Evolutionary conservation across 2,329 filamentous ascomycete species (phyloP), one percentile per base, ranked within the genome.

Genomic region (Colletotrichum paranaense): DNA sequence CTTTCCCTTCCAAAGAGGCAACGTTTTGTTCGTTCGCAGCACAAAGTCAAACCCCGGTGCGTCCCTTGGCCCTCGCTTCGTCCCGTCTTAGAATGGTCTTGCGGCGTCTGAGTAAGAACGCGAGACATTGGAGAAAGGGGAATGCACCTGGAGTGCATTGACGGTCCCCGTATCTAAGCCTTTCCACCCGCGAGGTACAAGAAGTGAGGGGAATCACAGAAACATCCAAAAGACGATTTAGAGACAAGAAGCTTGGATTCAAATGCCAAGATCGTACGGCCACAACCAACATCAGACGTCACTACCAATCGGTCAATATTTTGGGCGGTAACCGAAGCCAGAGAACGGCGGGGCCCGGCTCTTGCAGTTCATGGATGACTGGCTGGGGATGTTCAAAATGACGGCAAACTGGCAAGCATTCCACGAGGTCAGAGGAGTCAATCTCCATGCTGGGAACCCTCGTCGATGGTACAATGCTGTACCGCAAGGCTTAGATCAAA

Each of bases 41-140:
- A 67, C 22, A 67, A 64, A 60, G 49, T 35, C 30, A 32, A 35
- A 69, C 32, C 38, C 58, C 55, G 46, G 42, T 55, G 46, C 53
- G 38, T 32, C 55, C 55, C 42, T 46, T 64, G 55, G 67, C 55
- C 60, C 67, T 70, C 67, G 55, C 70, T 73, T 70, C 60, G 55
- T 65, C 60, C 55, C 66, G 67, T 70, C 67, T 70, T 35, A 60
- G 35, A 26, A 58, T 60, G 55, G 60, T 65, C 67, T 73, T 49
- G 46, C 57, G 56, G 46, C 56, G 68, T 26, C 32, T 24, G 66
- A 68, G 42, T 59, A 49, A 65, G 24, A 56, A 60, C 52, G 60
- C 26, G 65, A 65, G 59, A 65, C 67, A 55, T 60, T 55, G 32
- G 52, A 68, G 24, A 55, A 42, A 24, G 38, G 38, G 11, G 65